Conservation (phyloP, 1,139 yeast species). For the Magnusiomyces suaveolens region DNA sequence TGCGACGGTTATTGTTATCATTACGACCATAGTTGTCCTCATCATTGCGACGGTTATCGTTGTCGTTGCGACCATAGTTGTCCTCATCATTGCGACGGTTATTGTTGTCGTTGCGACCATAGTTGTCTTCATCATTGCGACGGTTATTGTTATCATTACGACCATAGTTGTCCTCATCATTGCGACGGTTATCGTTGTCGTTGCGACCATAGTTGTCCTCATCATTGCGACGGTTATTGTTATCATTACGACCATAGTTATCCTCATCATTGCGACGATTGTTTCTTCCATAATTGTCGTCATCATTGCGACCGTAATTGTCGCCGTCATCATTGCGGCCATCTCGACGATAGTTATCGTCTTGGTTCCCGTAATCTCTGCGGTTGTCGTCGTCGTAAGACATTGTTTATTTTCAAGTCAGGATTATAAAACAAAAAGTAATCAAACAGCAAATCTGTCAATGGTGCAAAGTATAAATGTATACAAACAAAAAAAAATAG, state of each 20-base stretch:
- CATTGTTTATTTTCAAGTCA: no score
- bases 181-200: constrained; percentile 5
- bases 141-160: background rate
- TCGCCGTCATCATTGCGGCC: no score
- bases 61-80: background rate
- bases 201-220: constrained; percentile 22
- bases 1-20: background rate
- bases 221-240: constrained; percentile 9
- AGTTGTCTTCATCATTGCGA: background rate
- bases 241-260: background rate
- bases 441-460: no score
- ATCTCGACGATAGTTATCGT: no score
- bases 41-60: background rate
- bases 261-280: no score
- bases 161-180: background rate
- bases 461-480: no score
- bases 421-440: no score
- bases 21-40: background rate
- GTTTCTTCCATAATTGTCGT: no score
- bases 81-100: background rate
- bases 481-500: no score
- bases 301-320: no score
- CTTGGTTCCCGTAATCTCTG: no score
- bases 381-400: no score
- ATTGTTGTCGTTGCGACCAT: background rate